Base-by-base conservation (phyloP, 306 rosid species). In the Benincasa hispida region DNA sequence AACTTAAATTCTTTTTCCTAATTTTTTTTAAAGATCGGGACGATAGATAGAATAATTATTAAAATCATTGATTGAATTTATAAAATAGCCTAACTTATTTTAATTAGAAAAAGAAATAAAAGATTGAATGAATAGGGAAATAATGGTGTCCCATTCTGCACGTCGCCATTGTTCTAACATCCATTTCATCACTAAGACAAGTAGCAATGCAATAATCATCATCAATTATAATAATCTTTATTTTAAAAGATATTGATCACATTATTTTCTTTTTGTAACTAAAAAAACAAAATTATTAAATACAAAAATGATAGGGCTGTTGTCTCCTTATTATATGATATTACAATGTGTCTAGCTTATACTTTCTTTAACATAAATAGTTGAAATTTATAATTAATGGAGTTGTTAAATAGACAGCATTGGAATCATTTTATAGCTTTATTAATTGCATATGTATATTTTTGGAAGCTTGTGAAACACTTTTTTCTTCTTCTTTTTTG, bases 141-240 rank as follows among this genome's bases (percentile, higher is more conserved):
- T 70, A 70, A 70, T 70, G 76, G 58, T 45, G 76, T 70, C 76
- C 76, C 76, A 70, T 70, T 15, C 39, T 70, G 76, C 76, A 70
- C 76, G 76, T 70, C 76, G 57, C 3, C 76, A 22, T 42, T 41
- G 55, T 42, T 68, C 35, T 39, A 70, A 24, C 57, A 69, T 45
- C 75, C 72, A 65, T 61, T 61, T 28, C 15, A 24, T 22, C 68
- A 8, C 22, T 1, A 30, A 30, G 8, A 21, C 11, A 11, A 60
- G 19, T 14, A 28, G 63, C 19, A 59, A 59, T 12, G 34, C 65
- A 59, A 35, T 9, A 25, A 35, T 10, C 2, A 61, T 61, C 68
- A 22, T 41, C 35, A 55, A 68, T 42, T 67, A 67, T 39, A 67
- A 67, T 21, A 67, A 39, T 19, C 4, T 8, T n/a, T 61, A 18